Conservation (phyloP, 768 basidiomycete genomes). For the Candolleomyces efflorescens region DNA sequence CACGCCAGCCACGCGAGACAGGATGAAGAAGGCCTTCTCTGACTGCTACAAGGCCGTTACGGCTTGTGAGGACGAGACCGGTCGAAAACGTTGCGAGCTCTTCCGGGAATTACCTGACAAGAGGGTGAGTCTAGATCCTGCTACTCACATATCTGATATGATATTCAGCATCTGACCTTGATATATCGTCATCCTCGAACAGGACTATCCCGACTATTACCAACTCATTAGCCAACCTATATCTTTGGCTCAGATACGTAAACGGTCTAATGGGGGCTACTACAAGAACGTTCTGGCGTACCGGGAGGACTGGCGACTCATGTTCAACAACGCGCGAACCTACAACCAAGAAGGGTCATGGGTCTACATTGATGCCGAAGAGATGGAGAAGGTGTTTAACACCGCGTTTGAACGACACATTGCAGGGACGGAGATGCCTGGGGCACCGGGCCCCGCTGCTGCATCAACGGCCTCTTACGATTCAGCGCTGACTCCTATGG, state of each 20-base stretch:
- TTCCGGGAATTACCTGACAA: slow-evolving; percentile 85
- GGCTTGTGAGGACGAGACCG: slow-evolving; percentile 64
- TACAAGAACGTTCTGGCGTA: slow-evolving; percentile 76
- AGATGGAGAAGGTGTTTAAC: slow-evolving; percentile 89
- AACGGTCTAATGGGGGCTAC: slow-evolving; percentile 56
- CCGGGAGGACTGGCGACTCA: slow-evolving; percentile 78
- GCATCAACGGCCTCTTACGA: slow-evolving; percentile 53
- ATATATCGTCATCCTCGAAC: no score
- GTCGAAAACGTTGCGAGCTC: slow-evolving; percentile 79
- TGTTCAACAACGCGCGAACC: slow-evolving; percentile 91
- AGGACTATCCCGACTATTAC: slow-evolving; percentile 95
- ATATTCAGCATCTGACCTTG: no score
- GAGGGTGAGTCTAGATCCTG: slow-evolving; percentile 41
- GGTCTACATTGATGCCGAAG: slow-evolving; percentile 92
- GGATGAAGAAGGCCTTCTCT: slow-evolving; percentile 80
- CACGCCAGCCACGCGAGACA: slow-evolving; percentile 55
- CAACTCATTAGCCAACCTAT: slow-evolving; percentile 85
- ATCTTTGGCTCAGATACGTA: slow-evolving; percentile 80
- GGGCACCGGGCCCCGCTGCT: slow-evolving; percentile 44
- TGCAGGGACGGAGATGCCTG: slow-evolving; percentile 68
- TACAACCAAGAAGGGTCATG: slow-evolving; percentile 95
- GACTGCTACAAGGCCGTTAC: slow-evolving; percentile 74
- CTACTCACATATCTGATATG: background rate
- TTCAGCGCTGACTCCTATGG: slow-evolving; percentile 74
- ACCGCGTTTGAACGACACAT: slow-evolving; percentile 62